Conservation (phyloP, 345 rosid species). For the Angophora floribunda region DNA sequence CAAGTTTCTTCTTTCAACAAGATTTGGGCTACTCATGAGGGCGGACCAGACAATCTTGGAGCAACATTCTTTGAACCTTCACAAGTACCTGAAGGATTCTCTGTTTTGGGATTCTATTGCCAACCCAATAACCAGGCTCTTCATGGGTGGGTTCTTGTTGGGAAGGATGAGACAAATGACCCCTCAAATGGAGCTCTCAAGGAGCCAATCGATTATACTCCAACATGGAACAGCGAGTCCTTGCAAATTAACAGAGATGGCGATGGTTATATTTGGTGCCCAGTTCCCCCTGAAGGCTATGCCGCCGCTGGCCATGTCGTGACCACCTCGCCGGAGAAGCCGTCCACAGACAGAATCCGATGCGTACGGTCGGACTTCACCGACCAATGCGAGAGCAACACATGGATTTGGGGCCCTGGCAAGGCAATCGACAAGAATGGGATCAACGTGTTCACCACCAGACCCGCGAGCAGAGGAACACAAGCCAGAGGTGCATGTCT, state of each 20-base stretch:
- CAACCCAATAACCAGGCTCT: constrained; percentile 5
- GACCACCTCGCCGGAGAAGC: background rate
- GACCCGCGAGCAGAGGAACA: constrained; percentile 1
- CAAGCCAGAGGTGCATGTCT: background rate
- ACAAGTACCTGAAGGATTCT: constrained; percentile 3
- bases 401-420: constrained; percentile 7
- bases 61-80: constrained; percentile 10
- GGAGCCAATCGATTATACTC: constrained; percentile 3
- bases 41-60: constrained; percentile 7
- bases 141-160: constrained; percentile 2
- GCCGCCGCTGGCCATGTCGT: background rate
- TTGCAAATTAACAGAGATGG: constrained; percentile 7
- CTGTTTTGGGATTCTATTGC: constrained; percentile 2
- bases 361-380: constrained; percentile 5
- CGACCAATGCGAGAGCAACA: background rate
- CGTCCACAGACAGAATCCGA: background rate
- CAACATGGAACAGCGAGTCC: constrained; percentile 5
- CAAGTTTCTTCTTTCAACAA: constrained; percentile 4
- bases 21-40: constrained; percentile 11
- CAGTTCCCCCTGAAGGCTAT: constrained; percentile 8
- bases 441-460: constrained; percentile 1
- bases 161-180: background rate
- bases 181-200: background rate
- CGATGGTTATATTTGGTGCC: constrained; percentile 5
- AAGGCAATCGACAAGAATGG: background rate